Conservation (phyloP, 768 basidiomycete genomes). For the Trametes punicea region DNA sequence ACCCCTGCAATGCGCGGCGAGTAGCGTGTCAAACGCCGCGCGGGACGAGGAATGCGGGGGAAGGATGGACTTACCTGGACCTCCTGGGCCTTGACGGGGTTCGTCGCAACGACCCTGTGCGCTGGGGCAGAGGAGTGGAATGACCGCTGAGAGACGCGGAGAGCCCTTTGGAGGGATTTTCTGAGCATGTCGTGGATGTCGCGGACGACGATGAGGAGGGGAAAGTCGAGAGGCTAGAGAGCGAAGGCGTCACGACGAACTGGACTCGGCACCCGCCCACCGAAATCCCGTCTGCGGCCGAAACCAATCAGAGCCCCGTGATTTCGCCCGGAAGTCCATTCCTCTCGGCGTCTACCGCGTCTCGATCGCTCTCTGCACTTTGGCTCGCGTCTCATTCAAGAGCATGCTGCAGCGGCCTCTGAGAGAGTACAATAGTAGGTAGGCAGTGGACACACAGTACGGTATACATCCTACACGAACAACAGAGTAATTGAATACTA, state of each 20-base stretch:
- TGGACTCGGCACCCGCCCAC: constrained; percentile 18
- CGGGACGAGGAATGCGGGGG: constrained; percentile 3
- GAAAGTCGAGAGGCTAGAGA: constrained; percentile 1
- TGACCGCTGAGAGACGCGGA: constrained; percentile 46
- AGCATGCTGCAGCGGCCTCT: too few relatives aligned
- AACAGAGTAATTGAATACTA: neutral
- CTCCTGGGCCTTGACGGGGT: constrained; percentile 77
- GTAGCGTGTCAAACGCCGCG: constrained; percentile 5
- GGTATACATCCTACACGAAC: neutral
- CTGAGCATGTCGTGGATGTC: constrained; percentile 50
- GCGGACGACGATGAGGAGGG: constrained; percentile 19
- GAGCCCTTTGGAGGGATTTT: constrained; percentile 56
- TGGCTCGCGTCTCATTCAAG: neutral
- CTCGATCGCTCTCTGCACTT: neutral
- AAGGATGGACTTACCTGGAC: constrained; percentile 58
- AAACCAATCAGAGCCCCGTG: constrained; percentile 23
- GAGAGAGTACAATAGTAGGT: too few relatives aligned
- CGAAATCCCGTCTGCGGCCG: constrained; percentile 25
- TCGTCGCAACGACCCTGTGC: constrained; percentile 62
- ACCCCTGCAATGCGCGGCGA: constrained; percentile 55
- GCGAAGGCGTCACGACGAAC: constrained; percentile 9
- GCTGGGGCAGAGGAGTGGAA: constrained; percentile 66
- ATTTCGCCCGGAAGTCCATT: constrained; percentile 18
- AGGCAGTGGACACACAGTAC: too few relatives aligned
- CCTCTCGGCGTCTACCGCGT: constrained; percentile 8